phyloP scores from a whole-genome alignment of 768 basidiomycete species.

The Neoboletus subvelutipes region DNA sequence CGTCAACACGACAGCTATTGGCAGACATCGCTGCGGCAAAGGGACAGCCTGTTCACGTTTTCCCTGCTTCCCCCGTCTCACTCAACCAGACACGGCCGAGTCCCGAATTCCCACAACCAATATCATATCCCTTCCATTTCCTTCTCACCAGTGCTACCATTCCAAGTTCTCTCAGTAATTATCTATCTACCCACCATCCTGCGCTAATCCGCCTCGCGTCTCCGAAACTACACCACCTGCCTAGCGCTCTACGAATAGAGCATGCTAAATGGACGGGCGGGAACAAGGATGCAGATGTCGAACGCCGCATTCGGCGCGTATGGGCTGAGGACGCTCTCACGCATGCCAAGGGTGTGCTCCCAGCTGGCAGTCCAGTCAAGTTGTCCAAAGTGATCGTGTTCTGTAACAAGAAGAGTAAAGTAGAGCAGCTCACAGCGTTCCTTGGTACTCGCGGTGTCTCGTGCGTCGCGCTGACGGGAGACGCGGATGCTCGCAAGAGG shows the following conservation, averaged over 20 bases:
- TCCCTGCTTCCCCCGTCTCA: constrained; percentile 20
- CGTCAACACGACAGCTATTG: constrained; percentile 67
- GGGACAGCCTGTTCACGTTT: constrained; percentile 26
- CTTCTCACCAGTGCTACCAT: constrained; percentile 86
- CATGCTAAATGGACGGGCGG: constrained; percentile 77
- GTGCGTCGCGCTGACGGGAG: constrained; percentile 65
- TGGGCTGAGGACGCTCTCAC: constrained; percentile 66
- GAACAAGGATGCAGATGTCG: constrained; percentile 78
- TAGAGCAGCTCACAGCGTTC: constrained; percentile 57
- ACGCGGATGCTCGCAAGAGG: constrained; percentile 52
- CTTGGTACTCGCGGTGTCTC: constrained; percentile 60
- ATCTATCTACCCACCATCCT: constrained; percentile 65
- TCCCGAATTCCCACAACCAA: constrained; percentile 11
- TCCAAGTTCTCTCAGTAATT: constrained; percentile 67
- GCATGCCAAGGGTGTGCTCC: constrained; percentile 27
- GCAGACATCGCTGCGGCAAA: constrained; percentile 69
- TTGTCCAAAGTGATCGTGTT: constrained; percentile 79
- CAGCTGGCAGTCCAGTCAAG: constrained; percentile 20
- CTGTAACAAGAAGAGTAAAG: constrained; percentile 74
- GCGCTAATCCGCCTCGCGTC: constrained; percentile 71
- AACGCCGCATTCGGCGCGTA: constrained; percentile 65
- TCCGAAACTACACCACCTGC: constrained; percentile 77
- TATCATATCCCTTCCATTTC: constrained; percentile 74
- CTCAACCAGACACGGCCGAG: constrained; percentile 5
- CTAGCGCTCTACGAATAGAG: constrained; percentile 65